These are phyloP conservation scores for Leccinum boreale DNA, from an alignment of 768 basidiomycete species.

Conservation along the genomic window DNA sequence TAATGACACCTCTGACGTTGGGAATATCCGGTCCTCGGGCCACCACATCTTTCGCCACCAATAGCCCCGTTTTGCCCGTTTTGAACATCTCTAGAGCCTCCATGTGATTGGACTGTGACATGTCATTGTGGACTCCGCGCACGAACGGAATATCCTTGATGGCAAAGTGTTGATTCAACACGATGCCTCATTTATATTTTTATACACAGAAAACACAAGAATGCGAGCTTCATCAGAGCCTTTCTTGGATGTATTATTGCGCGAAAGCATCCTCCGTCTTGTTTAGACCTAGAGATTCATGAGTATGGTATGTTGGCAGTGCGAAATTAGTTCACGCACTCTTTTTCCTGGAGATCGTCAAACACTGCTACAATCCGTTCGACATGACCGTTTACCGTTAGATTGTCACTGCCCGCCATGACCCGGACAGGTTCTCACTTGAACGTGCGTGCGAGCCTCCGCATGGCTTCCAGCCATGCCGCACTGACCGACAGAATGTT, in stretches of 20 bases:
- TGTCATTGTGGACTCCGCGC: conserved; percentile 79
- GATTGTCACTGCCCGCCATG: conserved; percentile 92
- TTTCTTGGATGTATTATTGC: conserved; percentile 56
- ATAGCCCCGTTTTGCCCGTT: conserved; percentile 68
- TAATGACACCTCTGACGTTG: conserved; percentile 89
- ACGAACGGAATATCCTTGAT: conserved; percentile 74
- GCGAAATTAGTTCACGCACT: conserved; percentile 47
- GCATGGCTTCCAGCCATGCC: conserved; percentile 96
- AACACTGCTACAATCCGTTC: conserved; percentile 91
- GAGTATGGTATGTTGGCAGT: background rate
- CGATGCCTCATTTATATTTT: conserved; percentile 77
- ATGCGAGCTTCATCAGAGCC: conserved; percentile 59
- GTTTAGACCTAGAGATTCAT: conserved; percentile 47
- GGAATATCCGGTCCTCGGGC: conserved; percentile 97
- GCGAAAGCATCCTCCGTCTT: conserved; percentile 46
- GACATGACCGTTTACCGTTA: conserved; percentile 90
- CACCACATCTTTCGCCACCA: conserved; percentile 97
- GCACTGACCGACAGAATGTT: conserved; percentile 69
- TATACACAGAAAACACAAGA: conserved; percentile 94
- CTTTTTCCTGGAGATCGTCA: conserved; percentile 79
- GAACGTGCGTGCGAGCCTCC: conserved; percentile 85
- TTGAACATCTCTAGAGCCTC: conserved; percentile 87
- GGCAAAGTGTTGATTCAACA: conserved; percentile 77
- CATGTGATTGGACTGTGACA: conserved; percentile 81
- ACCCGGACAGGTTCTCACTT: conserved; percentile 81